Percentiles rank a stretch among this genome's conserved stretches.
These are phyloP conservation scores for Cryphonectria carpinicola DNA, from an alignment of 2,329 filamentous ascomycete genomes.

Conservation along the genomic window DNA sequence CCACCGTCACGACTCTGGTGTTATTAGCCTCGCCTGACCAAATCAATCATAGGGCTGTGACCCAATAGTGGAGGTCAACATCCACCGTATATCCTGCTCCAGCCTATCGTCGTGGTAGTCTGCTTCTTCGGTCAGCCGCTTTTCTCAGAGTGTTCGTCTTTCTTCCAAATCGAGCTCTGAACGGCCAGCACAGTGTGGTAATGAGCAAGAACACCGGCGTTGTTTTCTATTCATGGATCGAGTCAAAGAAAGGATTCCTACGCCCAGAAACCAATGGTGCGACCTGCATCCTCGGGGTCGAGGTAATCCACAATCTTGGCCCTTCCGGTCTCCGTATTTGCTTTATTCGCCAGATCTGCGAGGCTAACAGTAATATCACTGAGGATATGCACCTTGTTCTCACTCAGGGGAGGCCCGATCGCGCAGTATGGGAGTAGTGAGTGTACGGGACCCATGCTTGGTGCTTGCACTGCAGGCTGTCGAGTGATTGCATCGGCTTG, in stretches of 20 bases:
- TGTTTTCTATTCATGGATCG: not conserved
- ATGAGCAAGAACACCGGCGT: not conserved
- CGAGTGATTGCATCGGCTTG: slow-evolving; percentile 34
- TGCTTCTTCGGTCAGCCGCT: not conserved
- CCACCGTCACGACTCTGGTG: not conserved
- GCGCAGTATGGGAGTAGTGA: slow-evolving; percentile 42
- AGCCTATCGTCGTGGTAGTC: not conserved
- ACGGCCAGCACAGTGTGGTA: not conserved
- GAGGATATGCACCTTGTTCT: slow-evolving; percentile 39
- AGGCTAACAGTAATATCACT: slow-evolving; percentile 38
- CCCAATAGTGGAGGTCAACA: not conserved
- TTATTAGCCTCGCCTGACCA: not conserved
- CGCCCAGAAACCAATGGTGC: slow-evolving; percentile 32
- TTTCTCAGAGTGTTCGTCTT: too few species aligned
- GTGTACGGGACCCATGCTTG: slow-evolving; percentile 25
- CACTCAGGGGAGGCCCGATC: slow-evolving; percentile 33
- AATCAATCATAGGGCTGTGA: not conserved
- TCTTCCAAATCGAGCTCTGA: not conserved
- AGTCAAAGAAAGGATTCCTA: slow-evolving; percentile 23
- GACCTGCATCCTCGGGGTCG: slow-evolving; percentile 35
- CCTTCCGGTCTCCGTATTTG: slow-evolving; percentile 32
- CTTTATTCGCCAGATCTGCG: slow-evolving; percentile 37
- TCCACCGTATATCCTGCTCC: not conserved
- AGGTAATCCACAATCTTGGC: slow-evolving; percentile 34
- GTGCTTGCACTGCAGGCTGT: not conserved